These are phyloP conservation scores for Pistacia atlantica DNA, from an alignment of 345 rosid species.

Conservation along the genomic window DNA sequence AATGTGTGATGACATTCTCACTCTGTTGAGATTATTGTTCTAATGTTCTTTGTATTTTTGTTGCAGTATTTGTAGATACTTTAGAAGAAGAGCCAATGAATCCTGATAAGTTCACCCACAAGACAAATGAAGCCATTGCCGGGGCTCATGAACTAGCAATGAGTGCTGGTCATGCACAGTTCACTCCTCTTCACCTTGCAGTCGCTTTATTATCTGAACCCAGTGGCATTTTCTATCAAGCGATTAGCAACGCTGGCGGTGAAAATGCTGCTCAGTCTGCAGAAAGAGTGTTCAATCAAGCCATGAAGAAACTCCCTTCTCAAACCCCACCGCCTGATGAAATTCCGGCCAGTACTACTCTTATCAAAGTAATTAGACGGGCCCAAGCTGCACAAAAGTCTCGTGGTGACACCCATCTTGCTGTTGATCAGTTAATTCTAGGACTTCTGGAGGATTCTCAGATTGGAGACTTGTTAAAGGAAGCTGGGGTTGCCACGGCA, in stretches of 20 bases:
- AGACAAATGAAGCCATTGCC: constrained; percentile 78
- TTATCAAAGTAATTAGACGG: constrained; percentile 67
- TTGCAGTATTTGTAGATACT: not conserved
- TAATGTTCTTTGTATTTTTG: not conserved
- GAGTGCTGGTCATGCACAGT: constrained; percentile 70
- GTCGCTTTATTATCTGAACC: constrained; percentile 72
- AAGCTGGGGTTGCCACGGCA: constrained; percentile 59
- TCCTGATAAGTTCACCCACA: constrained; percentile 89
- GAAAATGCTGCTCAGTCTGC: constrained; percentile 61
- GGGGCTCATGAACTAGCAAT: constrained; percentile 69
- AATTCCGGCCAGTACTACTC: constrained; percentile 68
- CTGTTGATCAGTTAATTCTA: constrained; percentile 74
- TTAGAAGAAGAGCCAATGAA: constrained; percentile 48
- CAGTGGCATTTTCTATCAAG: constrained; percentile 65
- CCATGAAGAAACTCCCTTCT: constrained; percentile 74
- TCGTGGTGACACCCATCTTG: constrained; percentile 66
- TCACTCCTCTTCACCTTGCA: constrained; percentile 86
- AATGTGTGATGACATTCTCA: no score
- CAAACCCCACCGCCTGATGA: constrained; percentile 84
- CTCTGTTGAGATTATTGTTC: not conserved
- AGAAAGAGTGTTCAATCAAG: constrained; percentile 68
- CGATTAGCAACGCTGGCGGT: constrained; percentile 57
- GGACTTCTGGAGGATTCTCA: constrained; percentile 93
- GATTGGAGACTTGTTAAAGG: constrained; percentile 62
- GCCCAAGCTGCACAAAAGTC: constrained; percentile 79